Evolutionary conservation across 148 eudicot genomes (phyloP).

Genomic region (Oxyria digyna): DNA sequence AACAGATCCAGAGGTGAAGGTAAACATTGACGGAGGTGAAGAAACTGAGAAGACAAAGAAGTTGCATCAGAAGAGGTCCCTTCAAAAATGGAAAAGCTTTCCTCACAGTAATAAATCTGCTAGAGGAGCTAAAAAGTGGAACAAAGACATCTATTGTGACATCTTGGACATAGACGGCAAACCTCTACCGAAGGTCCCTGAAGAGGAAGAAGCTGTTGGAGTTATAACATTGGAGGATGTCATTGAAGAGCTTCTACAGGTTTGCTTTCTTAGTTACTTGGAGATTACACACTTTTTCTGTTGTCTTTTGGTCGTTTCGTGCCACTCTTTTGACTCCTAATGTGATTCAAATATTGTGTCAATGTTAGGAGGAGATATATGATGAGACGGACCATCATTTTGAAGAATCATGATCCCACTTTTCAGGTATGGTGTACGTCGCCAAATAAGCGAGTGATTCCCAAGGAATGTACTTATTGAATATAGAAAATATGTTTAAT

Average conservation of each 20-base stretch:
- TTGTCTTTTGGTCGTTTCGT: too few relatives aligned
- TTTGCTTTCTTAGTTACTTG: not conserved
- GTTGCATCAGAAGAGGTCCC: conserved; percentile 31
- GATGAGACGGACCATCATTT: conserved; percentile 86
- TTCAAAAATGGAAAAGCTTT: conserved; percentile 75
- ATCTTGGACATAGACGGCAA: conserved; percentile 55
- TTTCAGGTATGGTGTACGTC: not conserved
- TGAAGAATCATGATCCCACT: conserved; percentile 41
- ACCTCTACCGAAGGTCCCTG: conserved; percentile 59
- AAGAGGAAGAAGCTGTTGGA: conserved; percentile 85
- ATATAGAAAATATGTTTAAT: not conserved
- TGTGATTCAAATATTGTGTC: not conserved
- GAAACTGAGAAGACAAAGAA: conserved; percentile 30
- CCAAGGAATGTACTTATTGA: not conserved
- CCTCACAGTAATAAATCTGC: conserved; percentile 48
- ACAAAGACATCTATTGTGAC: conserved; percentile 59
- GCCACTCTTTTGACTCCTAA: too few relatives aligned
- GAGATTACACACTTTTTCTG: too few relatives aligned
- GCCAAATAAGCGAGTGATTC: not conserved
- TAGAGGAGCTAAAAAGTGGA: conserved; percentile 51
- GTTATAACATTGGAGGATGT: conserved; percentile 91
- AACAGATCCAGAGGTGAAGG: conserved; percentile 44
- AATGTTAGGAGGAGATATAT: conserved; percentile 90
- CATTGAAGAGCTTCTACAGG: conserved; percentile 92
- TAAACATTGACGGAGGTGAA: conserved; percentile 47